Percentiles rank a stretch among this genome's conserved stretches.
These are phyloP conservation scores for Daldinia loculata DNA, from an alignment of 495 filamentous ascomycete species.

Conservation along the genomic window DNA sequence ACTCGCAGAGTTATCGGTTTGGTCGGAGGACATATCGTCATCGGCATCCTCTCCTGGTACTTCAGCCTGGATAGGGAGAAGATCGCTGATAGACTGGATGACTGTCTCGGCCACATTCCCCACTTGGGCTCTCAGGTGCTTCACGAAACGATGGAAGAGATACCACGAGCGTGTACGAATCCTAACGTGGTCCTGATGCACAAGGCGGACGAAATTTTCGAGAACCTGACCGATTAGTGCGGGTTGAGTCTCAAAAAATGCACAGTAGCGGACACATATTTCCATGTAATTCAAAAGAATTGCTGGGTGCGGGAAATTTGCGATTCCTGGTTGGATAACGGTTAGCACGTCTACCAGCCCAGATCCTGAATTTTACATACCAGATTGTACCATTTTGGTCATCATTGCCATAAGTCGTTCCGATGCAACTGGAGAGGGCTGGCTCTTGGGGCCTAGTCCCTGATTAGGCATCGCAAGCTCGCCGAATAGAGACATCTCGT, in stretches of 20 bases:
- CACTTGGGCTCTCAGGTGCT: slow-evolving; percentile 80
- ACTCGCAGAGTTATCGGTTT: slow-evolving; percentile 86
- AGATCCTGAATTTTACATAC: slow-evolving; percentile 56
- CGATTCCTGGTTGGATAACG: slow-evolving; percentile 68
- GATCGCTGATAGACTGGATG: slow-evolving; percentile 86
- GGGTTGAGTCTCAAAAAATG: slow-evolving; percentile 88
- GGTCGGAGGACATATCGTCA: slow-evolving; percentile 93
- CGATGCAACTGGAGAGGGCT: slow-evolving; percentile 76
- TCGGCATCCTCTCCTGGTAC: slow-evolving; percentile 77
- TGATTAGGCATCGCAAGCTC: slow-evolving; percentile 86
- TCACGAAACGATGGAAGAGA: slow-evolving; percentile 92
- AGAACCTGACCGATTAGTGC: slow-evolving; percentile 81
- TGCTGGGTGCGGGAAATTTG: slow-evolving; percentile 85
- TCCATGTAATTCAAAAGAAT: slow-evolving; percentile 98
- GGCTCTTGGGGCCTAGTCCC: slow-evolving; percentile 82
- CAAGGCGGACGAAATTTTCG: slow-evolving; percentile 89
- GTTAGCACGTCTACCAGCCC: slow-evolving; percentile 5
- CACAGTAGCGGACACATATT: slow-evolving; percentile 89
- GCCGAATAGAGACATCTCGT: slow-evolving; percentile 97
- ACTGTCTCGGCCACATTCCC: slow-evolving; percentile 89
- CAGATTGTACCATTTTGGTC: slow-evolving; percentile 90
- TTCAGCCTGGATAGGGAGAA: slow-evolving; percentile 91
- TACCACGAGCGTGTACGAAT: slow-evolving; percentile 95
- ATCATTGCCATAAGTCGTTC: slow-evolving; percentile 89
- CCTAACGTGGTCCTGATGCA: slow-evolving; percentile 84